These are phyloP conservation scores for Musa acuminata DNA, from an alignment of 176 grass and related monocot species.

Conservation along the genomic window DNA sequence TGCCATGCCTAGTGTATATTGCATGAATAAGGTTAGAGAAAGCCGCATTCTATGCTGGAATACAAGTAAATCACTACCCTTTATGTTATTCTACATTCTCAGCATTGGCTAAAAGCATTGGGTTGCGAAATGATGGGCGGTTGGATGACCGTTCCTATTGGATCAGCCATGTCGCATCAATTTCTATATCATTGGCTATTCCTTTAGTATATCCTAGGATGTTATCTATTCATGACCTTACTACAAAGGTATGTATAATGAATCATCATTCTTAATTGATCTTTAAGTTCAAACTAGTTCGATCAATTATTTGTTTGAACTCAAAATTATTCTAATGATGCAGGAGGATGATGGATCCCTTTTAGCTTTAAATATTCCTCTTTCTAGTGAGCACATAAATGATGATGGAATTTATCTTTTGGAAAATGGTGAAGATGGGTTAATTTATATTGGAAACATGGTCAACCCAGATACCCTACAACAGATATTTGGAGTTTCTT, in stretches of 20 bases:
- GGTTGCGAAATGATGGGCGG: conserved; percentile 72
- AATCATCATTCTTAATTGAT: background rate
- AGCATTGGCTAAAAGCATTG: conserved; percentile 70
- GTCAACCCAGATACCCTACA: conserved; percentile 42
- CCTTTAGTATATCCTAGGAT: conserved; percentile 81
- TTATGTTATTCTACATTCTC: conserved; percentile 2
- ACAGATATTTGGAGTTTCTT: conserved; percentile 63
- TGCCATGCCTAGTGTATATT: background rate
- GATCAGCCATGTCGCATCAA: conserved; percentile 39
- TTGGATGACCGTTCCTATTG: conserved; percentile 84
- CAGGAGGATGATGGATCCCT: conserved; percentile 56
- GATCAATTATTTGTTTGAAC: background rate
- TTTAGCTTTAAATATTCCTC: conserved; percentile 46
- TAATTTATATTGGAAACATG: conserved; percentile 70
- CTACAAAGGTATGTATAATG: conserved; percentile 39
- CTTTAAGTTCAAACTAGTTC: background rate
- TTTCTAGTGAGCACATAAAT: conserved; percentile 62
- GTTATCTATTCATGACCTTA: conserved; percentile 68
- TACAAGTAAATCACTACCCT: background rate
- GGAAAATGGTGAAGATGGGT: conserved; percentile 82
- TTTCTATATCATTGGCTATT: conserved; percentile 57
- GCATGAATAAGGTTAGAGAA: background rate
- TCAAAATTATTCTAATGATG: conserved; percentile 13
- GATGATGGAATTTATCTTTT: conserved; percentile 75
- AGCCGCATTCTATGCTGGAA: background rate